These are phyloP conservation scores for Xylaria bambusicola DNA, from an alignment of 495 filamentous ascomycete species.

Conservation along the genomic window DNA sequence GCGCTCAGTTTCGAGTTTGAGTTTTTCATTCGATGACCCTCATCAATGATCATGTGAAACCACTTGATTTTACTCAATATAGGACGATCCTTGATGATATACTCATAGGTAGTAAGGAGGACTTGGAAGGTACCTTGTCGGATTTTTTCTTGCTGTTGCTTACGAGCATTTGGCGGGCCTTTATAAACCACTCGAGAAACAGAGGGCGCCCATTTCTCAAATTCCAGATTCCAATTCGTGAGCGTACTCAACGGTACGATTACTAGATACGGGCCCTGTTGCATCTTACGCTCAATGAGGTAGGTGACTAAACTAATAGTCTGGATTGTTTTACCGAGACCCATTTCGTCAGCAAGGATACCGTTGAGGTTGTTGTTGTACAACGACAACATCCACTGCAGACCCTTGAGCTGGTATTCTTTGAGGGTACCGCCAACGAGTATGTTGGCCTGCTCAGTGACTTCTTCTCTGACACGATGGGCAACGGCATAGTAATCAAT, in stretches of 20 bases:
- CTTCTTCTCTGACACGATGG: conserved; percentile 90
- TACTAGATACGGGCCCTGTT: conserved; percentile 91
- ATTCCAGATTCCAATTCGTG: conserved; percentile 98
- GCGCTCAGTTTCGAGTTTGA: conserved; percentile 93
- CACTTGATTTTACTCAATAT: conserved; percentile 96
- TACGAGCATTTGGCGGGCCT: conserved; percentile 84
- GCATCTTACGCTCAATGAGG: conserved; percentile 92
- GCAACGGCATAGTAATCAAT: conserved; percentile 98
- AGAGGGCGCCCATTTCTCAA: conserved; percentile 96
- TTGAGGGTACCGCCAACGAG: conserved; percentile 90
- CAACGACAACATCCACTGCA: conserved; percentile 99
- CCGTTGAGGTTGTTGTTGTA: conserved; percentile 99
- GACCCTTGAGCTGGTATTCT: conserved; percentile 96
- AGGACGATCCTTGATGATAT: conserved; percentile 98
- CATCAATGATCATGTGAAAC: conserved; percentile 99
- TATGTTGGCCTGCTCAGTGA: conserved; percentile 77
- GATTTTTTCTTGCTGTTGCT: conserved; percentile 89
- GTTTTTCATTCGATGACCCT: conserved; percentile 99
- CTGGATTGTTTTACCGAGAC: conserved; percentile 98
- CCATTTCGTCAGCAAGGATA: conserved; percentile 98
- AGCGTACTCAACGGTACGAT: conserved; percentile 95
- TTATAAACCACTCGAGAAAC: conserved; percentile 92
- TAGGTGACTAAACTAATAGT: conserved; percentile 97
- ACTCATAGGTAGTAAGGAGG: conserved; percentile 95
- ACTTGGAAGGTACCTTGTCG: conserved; percentile 96